Evolutionary conservation across 176 grass and related monocot genomes (phyloP).

Genomic region (Carex pumila): DNA sequence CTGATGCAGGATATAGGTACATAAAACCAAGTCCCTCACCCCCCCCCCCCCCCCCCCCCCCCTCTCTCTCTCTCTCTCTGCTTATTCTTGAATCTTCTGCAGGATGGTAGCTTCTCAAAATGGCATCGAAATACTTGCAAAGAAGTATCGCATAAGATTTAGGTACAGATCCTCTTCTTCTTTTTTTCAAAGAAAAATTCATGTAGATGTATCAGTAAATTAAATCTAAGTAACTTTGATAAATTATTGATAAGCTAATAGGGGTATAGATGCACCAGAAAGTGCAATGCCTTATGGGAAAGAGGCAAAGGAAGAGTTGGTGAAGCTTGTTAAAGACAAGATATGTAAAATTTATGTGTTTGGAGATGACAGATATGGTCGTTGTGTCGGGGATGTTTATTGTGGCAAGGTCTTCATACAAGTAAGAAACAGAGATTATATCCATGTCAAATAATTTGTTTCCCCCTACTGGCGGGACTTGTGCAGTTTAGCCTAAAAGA

Average conservation of each 20-base stretch:
- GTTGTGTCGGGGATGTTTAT: constrained; percentile 61
- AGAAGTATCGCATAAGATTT: constrained; percentile 73
- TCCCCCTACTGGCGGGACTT: not conserved
- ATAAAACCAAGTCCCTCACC: not conserved
- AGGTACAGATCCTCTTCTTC: constrained; percentile 30
- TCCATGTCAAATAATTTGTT: not conserved
- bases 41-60: not conserved
- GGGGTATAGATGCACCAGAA: constrained; percentile 89
- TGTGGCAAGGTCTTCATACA: constrained; percentile 56
- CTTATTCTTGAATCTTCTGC: constrained; percentile 13
- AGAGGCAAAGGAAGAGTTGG: constrained; percentile 64
- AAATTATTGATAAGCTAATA: constrained; percentile 29
- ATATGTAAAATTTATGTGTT: constrained; percentile 39
- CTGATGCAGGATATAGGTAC: constrained; percentile 64
- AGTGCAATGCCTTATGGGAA: constrained; percentile 74
- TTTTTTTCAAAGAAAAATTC: not conserved
- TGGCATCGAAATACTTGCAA: constrained; percentile 31
- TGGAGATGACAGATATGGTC: constrained; percentile 50
- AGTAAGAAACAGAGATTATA: constrained; percentile 30
- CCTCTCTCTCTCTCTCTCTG: not conserved
- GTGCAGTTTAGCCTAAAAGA: not conserved
- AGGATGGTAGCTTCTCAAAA: constrained; percentile 36
- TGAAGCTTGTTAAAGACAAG: constrained; percentile 58
- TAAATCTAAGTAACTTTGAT: not conserved
- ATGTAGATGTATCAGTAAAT: not conserved